Base-by-base conservation (phyloP, 2,329 filamentous ascomycete genomes). In the Rhynchosporium secalis region DNA sequence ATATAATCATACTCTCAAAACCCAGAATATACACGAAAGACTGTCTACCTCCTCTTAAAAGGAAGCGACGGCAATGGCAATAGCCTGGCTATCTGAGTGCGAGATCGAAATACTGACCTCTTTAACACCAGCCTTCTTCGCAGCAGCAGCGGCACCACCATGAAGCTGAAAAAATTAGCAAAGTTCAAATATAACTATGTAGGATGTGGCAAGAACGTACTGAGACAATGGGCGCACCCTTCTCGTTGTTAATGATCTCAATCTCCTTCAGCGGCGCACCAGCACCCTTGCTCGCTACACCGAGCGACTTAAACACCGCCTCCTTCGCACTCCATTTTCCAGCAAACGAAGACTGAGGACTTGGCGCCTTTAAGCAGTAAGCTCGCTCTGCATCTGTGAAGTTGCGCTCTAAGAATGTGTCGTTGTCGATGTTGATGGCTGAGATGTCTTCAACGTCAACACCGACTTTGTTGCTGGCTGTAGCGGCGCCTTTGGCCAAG, bases 301-400 rank as follows among this genome's bases (percentile, higher is more conserved):
- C 92, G 13, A 99, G 82, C 43, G 91, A 92, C 85, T 99, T 99
- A 84, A 99, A 99, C 0, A 99, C 93, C 33, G 95, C 95, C 79
- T 99, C 95, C 81, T 99, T 99, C 41, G 95, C 95, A 72, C 89
- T 94, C 95, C 95, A 99, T 70, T 92, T 87, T 56, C 95, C 95
- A 4, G 94, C 92, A 77, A 97, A 99, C 57, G 92, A 96, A 68
- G 93, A 91, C 74, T 92, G 91, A 1, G 92, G 90, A 73, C 85
- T 88, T 5, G 92, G 80, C 15, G 91, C 88, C 73, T 88, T 86
- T 67, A 83, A 83, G 81, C 96, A 99, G 80, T 99, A 98, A 36
- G 84, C 83, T 71, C 93, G 90, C 79, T 99, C 95, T 56, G 82
- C 80, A 15, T 81, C 77, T 0, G 95, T 98, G 77, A 99, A 99